Conservation (phyloP, 768 basidiomycete genomes). For the Dioszegia aurantiaca region DNA sequence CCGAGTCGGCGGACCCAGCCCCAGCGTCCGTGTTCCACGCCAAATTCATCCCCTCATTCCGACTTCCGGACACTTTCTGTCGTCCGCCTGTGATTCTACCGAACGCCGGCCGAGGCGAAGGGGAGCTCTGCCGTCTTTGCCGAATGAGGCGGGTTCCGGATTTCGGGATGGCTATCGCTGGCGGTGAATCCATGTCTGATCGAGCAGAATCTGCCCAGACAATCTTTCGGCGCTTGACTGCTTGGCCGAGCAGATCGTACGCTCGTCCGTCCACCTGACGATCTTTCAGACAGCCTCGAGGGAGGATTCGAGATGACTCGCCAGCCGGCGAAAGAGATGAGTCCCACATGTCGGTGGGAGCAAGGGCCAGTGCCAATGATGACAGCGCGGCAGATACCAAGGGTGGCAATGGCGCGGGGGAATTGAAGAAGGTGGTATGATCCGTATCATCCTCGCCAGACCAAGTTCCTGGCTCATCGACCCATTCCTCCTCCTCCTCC, state of each 20-base stretch:
- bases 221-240: conserved; percentile 20
- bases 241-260: conserved; percentile 5
- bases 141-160: neutral
- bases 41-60: neutral
- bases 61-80: neutral
- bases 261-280: conserved; percentile 10
- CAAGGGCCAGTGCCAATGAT: conserved; percentile 31
- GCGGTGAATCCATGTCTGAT: neutral
- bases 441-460: conserved; percentile 1
- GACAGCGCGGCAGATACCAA: conserved; percentile 38
- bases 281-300: conserved; percentile 17
- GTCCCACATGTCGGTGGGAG: conserved; percentile 22
- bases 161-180: neutral
- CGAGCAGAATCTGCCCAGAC: conserved; percentile 21
- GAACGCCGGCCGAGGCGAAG: neutral
- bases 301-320: conserved; percentile 4
- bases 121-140: neutral
- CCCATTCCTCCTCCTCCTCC: conserved; percentile 3
- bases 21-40: neutral
- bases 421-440: conserved; percentile 7
- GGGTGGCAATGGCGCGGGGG: conserved; percentile 29
- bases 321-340: neutral
- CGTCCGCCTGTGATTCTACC: no score
- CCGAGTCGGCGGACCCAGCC: conserved; percentile 8
- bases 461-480: conserved; percentile 11